Conservation (phyloP, 768 basidiomycete species). For the Collybia nuda region DNA sequence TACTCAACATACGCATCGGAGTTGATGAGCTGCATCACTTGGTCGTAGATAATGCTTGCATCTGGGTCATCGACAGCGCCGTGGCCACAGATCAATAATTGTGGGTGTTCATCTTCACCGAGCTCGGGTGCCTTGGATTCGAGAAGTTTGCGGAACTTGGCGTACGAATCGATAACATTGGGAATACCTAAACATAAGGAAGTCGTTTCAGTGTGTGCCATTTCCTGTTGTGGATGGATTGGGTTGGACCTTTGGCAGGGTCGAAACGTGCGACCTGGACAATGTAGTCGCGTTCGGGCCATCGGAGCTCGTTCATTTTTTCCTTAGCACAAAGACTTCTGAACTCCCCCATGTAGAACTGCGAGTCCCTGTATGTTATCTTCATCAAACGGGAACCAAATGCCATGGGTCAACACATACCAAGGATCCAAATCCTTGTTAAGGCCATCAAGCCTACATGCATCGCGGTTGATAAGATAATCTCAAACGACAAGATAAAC, state of each 20-base stretch:
- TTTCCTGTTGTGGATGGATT: not conserved
- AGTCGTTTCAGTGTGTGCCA: not conserved
- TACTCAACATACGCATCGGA: slow-evolving; percentile 52
- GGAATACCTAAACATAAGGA: slow-evolving; percentile 63
- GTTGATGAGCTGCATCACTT: slow-evolving; percentile 61
- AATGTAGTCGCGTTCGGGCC: slow-evolving; percentile 84
- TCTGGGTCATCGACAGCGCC: slow-evolving; percentile 95
- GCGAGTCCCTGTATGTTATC: slow-evolving; percentile 53
- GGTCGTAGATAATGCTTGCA: slow-evolving; percentile 88
- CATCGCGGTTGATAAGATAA: slow-evolving; percentile 3
- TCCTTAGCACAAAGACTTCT: slow-evolving; percentile 72
- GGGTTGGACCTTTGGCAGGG: slow-evolving; percentile 54
- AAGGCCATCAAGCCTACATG: slow-evolving; percentile 80
- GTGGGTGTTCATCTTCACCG: slow-evolving; percentile 57
- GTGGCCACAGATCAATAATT: slow-evolving; percentile 84
- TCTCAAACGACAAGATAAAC: not conserved
- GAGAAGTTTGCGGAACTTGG: slow-evolving; percentile 74
- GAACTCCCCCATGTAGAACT: slow-evolving; percentile 90
- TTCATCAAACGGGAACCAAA: not conserved
- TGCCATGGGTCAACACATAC: slow-evolving; percentile 18
- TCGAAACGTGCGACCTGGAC: slow-evolving; percentile 95
- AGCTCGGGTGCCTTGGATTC: slow-evolving; percentile 39
- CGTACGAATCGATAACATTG: slow-evolving; percentile 85
- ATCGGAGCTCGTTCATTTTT: slow-evolving; percentile 76
- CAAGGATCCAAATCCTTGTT: slow-evolving; percentile 85